These are phyloP conservation scores for Lactarius trivialis DNA, from an alignment of 768 basidiomycete species.

Conservation along the genomic window DNA sequence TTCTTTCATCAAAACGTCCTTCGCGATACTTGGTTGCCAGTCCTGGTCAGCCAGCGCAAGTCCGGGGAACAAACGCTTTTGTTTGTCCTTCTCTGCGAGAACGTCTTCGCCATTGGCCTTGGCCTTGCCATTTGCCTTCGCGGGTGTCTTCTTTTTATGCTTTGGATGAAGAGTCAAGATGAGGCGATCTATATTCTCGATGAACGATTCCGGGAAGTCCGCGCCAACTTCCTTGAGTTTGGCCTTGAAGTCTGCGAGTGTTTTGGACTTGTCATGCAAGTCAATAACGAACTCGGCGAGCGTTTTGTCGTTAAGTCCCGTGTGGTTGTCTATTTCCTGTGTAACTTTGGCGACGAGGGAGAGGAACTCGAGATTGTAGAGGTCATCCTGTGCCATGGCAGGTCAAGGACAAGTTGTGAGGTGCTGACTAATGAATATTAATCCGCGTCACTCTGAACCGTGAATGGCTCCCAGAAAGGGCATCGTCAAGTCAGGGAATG, in stretches of 20 bases:
- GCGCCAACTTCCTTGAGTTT: constrained; percentile 74
- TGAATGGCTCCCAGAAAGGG: constrained; percentile 64
- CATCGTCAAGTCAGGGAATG: constrained; percentile 83
- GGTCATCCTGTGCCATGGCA: constrained; percentile 61
- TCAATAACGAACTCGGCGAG: constrained; percentile 92
- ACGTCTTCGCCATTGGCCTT: constrained; percentile 31
- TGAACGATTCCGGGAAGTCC: constrained; percentile 82
- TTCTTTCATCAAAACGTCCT: constrained; percentile 82
- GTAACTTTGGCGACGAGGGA: constrained; percentile 88
- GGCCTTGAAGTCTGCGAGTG: constrained; percentile 70
- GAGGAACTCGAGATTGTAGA: constrained; percentile 90
- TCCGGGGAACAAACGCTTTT: constrained; percentile 85
- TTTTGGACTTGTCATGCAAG: constrained; percentile 79
- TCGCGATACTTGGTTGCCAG: constrained; percentile 48
- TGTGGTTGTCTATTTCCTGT: constrained; percentile 88
- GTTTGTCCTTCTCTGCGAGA: constrained; percentile 61
- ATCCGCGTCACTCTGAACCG: neutral
- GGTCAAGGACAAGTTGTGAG: constrained; percentile 4
- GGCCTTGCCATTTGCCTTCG: constrained; percentile 34
- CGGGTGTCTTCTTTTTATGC: constrained; percentile 70
- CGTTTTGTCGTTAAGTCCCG: constrained; percentile 80
- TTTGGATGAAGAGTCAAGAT: constrained; percentile 94
- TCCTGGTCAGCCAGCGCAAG: constrained; percentile 77
- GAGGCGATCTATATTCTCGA: constrained; percentile 90
- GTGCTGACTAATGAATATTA: constrained; percentile 13